phyloP scores from a whole-genome alignment of 352 stramenopile species.

The Salisapilia sapeloensis region DNA sequence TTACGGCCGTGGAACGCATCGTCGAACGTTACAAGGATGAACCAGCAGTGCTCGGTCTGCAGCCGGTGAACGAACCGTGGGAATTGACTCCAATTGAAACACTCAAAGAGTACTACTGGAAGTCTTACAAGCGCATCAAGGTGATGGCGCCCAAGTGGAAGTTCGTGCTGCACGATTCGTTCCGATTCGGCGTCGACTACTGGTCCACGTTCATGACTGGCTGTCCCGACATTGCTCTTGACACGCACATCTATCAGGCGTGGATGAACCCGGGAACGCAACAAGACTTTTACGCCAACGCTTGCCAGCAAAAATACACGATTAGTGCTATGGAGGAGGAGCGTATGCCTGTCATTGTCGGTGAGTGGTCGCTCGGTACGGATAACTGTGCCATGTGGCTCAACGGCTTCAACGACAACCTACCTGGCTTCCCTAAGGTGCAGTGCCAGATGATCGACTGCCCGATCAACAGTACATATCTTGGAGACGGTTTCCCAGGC shows the following conservation, averaged over 20 bases:
- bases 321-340: constrained; percentile 83
- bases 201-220: constrained; percentile 58
- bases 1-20: constrained; percentile 81
- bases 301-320: constrained; percentile 77
- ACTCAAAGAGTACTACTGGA: constrained; percentile 93
- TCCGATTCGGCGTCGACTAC: constrained; percentile 74
- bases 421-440: constrained; percentile 85
- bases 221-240: constrained; percentile 86
- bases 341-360: constrained; percentile 89
- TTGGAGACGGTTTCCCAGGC: constrained; percentile 75
- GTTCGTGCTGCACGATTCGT: constrained; percentile 93
- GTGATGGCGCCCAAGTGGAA: constrained; percentile 87
- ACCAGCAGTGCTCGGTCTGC: constrained; percentile 79
- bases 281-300: constrained; percentile 80
- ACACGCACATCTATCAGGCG: constrained; percentile 94
- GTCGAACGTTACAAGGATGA: constrained; percentile 81
- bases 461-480: constrained; percentile 70
- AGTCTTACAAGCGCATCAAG: constrained; percentile 90
- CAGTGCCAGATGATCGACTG: constrained; percentile 81
- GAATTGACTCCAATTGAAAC: constrained; percentile 85
- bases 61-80: constrained; percentile 94
- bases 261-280: constrained; percentile 51
- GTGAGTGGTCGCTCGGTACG: constrained; percentile 86
- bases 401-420: constrained; percentile 80
- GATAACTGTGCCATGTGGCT: constrained; percentile 78